These are phyloP conservation scores for Microsporum canis DNA, from an alignment of 2,329 filamentous ascomycete species.

Conservation along the genomic window DNA sequence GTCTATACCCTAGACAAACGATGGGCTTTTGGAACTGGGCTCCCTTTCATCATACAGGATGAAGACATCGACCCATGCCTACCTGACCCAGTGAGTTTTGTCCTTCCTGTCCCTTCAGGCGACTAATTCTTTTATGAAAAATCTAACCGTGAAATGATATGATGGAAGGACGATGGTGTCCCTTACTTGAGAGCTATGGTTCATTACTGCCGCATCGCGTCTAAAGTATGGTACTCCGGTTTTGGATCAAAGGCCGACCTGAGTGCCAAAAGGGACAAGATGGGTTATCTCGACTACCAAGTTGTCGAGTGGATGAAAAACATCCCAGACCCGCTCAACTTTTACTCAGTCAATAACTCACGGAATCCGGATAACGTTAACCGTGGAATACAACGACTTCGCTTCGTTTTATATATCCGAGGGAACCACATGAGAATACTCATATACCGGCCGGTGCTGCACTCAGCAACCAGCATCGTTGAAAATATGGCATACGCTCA, in stretches of 20 bases:
- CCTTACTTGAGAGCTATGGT: slow-evolving; percentile 79
- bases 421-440: slow-evolving; percentile 84
- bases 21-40: slow-evolving; percentile 81
- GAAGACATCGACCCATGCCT: slow-evolving; percentile 71
- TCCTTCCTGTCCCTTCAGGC: not conserved
- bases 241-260: slow-evolving; percentile 56
- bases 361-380: slow-evolving; percentile 41
- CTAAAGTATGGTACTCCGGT: slow-evolving; percentile 76
- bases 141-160: not conserved
- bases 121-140: not conserved
- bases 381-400: slow-evolving; percentile 60
- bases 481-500: slow-evolving; percentile 62
- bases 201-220: slow-evolving; percentile 67
- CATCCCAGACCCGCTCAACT: slow-evolving; percentile 53
- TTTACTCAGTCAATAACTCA: slow-evolving; percentile 46
- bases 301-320: slow-evolving; percentile 77
- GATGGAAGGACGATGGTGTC: slow-evolving; percentile 30
- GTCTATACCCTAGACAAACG: slow-evolving; percentile 74
- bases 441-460: slow-evolving; percentile 76
- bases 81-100: slow-evolving; percentile 57
- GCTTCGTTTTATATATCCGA: slow-evolving; percentile 73
- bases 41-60: slow-evolving; percentile 77
- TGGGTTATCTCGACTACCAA: slow-evolving; percentile 70
- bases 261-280: slow-evolving; percentile 59
- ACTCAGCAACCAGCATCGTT: slow-evolving; percentile 73